Evolutionary conservation across 1,284 basidiomycete species (phyloP).

Genomic region (Irpex lacteus): DNA sequence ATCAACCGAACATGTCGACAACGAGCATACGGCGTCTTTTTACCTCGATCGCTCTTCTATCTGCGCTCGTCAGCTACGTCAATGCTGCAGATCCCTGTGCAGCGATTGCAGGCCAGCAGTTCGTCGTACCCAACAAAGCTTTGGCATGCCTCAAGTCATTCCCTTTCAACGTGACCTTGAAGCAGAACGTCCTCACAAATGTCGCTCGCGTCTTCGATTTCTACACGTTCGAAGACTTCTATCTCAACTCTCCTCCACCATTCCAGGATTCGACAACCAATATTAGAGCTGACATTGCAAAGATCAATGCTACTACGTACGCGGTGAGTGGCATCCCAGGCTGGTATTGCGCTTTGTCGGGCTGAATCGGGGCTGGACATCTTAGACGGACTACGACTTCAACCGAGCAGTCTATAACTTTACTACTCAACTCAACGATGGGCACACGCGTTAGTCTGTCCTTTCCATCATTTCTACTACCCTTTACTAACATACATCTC

Average conservation of each 20-base stretch:
- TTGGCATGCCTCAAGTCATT: conserved; percentile 58
- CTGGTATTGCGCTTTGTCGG: no score
- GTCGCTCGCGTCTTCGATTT: conserved; percentile 60
- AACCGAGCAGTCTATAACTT: conserved; percentile 57
- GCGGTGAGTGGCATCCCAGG: conserved; percentile 28
- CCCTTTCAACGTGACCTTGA: conserved; percentile 61
- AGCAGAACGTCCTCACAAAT: conserved; percentile 54
- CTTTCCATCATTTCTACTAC: background rate
- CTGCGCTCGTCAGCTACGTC: conserved; percentile 9
- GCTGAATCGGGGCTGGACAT: no score
- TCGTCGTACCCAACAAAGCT: conserved; percentile 51
- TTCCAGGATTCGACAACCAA: conserved; percentile 61
- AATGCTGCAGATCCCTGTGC: conserved; percentile 43
- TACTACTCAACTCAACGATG: conserved; percentile 58
- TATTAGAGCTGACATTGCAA: conserved; percentile 46
- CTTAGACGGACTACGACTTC: conserved; percentile 54
- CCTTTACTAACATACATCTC: background rate
- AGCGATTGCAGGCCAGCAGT: conserved; percentile 45
- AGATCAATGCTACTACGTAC: conserved; percentile 47
- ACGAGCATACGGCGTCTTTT: background rate
- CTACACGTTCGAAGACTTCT: conserved; percentile 63
- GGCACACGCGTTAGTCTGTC: conserved; percentile 51
- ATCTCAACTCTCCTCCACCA: conserved; percentile 54
- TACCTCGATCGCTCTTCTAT: background rate
- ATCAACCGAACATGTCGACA: background rate